phyloP scores from a whole-genome alignment of 768 basidiomycete genomes.

The Nidularia sp. region DNA sequence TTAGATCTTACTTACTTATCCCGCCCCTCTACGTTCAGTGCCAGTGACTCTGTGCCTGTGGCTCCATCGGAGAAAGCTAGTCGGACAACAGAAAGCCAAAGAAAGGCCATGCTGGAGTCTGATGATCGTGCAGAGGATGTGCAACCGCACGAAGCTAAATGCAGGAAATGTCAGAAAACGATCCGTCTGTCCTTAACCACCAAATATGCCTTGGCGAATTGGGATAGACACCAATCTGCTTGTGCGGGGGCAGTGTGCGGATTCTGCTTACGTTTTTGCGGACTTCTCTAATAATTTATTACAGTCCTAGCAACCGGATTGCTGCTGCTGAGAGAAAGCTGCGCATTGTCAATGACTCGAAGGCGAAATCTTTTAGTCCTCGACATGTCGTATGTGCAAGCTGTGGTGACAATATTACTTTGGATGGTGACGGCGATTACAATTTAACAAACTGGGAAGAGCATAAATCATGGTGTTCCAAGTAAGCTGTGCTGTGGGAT shows the following conservation, averaged over 20 bases:
- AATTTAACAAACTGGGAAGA: conserved; percentile 57
- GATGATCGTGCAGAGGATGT: conserved; percentile 51
- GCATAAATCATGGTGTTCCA: conserved; percentile 52
- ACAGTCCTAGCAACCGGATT: conserved; percentile 55
- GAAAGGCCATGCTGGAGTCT: conserved; percentile 45
- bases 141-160: conserved; percentile 48
- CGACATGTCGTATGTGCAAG: conserved; percentile 44
- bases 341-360: conserved; percentile 58
- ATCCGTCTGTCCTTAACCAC: conserved; percentile 41
- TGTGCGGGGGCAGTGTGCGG: conserved; percentile 46
- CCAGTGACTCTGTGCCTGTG: too few relatives aligned
- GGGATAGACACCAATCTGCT: conserved; percentile 46
- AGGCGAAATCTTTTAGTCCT: conserved; percentile 45
- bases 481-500: too few relatives aligned
- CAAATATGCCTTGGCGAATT: conserved; percentile 44
- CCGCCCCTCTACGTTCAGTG: too few relatives aligned
- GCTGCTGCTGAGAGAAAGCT: conserved; percentile 62
- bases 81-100: conserved; percentile 36
- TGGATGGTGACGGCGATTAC: conserved; percentile 53
- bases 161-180: conserved; percentile 63
- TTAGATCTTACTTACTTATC: too few relatives aligned
- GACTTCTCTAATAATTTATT: neutral
- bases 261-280: neutral
- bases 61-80: conserved; percentile 6
- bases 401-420: conserved; percentile 41